Evolutionary conservation across 768 basidiomycete species (phyloP).

Genomic region (Hemileccinum impolitum): DNA sequence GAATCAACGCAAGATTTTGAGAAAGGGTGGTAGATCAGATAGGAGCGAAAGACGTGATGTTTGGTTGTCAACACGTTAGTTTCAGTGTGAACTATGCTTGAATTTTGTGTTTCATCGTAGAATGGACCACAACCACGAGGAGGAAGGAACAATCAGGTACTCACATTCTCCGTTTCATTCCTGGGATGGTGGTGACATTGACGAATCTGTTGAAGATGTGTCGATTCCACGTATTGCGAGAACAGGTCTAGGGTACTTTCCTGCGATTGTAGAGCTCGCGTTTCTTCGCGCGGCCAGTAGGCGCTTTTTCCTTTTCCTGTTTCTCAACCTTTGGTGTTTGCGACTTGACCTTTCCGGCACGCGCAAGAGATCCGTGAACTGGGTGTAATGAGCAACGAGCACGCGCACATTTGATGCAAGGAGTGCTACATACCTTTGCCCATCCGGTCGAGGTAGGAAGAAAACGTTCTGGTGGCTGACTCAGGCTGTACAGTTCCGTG

Average conservation of each 20-base stretch:
- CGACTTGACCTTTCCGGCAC: constrained; percentile 98
- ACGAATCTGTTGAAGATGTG: constrained; percentile 58
- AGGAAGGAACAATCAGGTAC: constrained; percentile 40
- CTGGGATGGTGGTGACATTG: constrained; percentile 83
- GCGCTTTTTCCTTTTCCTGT: constrained; percentile 97
- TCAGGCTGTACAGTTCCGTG: constrained; percentile 42
- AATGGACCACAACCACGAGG: constrained; percentile 18
- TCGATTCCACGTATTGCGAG: background rate
- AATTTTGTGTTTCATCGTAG: constrained; percentile 34
- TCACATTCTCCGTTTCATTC: constrained; percentile 94
- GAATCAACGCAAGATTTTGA: background rate
- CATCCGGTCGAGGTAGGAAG: constrained; percentile 58
- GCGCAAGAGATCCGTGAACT: constrained; percentile 99
- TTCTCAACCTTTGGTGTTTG: constrained; percentile 97
- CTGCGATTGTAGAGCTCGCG: constrained; percentile 88
- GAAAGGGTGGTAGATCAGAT: constrained; percentile 64
- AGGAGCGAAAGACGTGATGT: constrained; percentile 99
- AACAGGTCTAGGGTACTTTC: constrained; percentile 40
- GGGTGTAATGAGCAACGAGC: background rate
- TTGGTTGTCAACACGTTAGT: constrained; percentile 74
- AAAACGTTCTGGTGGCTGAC: constrained; percentile 26
- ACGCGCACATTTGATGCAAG: background rate
- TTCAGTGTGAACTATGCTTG: constrained; percentile 99
- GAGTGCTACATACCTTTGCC: constrained; percentile 53
- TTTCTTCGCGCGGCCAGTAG: constrained; percentile 98